Evolutionary conservation across 2,329 filamentous ascomycete species (phyloP), one percentile per base, ranked within the genome.

Genomic region (Raffaelea arxii): DNA sequence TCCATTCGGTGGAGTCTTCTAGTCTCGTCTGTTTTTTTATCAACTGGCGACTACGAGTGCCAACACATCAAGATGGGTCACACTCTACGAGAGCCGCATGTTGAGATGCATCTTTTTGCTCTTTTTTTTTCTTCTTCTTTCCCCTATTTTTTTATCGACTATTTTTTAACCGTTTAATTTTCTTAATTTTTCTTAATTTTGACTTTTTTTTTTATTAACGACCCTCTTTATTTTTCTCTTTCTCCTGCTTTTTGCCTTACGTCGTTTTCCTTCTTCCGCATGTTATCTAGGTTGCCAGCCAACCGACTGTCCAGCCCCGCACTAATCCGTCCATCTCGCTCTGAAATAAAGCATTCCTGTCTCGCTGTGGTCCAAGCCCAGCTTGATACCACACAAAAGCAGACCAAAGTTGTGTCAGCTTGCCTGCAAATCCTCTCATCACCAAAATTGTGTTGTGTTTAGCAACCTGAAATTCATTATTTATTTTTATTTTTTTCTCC

Each of bases 31-130:
- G 69, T 66, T 75, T n/a, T n/a, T 72, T 72, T 71, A 78, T 81
- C 75, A 80, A 90, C 82, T 91, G 86, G 86, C 77, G 77, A 80
- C 74, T 75, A 83, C 74, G 32, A 74, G 72, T 82, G 87, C 87
- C 88, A 94, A 75, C 87, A 84, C 88, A 94, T 89, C 86, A 86
- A 72, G 69, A 79, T 78, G 54, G 77, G 77, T 78, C 77, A 76
- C 76, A 78, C 75, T 74, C 66, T 74, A n/a, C n/a, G 72, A 80
- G 76, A 80, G 78, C 78, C 78, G 77, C 77, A 82, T 78, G 68
- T 70, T 65, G 64, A 73, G 73, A 69, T 77, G 75, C 74, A 72
- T 77, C 70, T 76, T 63, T n/a, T n/a, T n/a, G n/a, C n/a, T n/a
- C n/a, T n/a, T n/a, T n/a, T n/a, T n/a, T n/a, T n/a, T n/a, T n/a